Conservation (phyloP, 1,139 yeast species). For the Geotrichum phurueaensis region DNA sequence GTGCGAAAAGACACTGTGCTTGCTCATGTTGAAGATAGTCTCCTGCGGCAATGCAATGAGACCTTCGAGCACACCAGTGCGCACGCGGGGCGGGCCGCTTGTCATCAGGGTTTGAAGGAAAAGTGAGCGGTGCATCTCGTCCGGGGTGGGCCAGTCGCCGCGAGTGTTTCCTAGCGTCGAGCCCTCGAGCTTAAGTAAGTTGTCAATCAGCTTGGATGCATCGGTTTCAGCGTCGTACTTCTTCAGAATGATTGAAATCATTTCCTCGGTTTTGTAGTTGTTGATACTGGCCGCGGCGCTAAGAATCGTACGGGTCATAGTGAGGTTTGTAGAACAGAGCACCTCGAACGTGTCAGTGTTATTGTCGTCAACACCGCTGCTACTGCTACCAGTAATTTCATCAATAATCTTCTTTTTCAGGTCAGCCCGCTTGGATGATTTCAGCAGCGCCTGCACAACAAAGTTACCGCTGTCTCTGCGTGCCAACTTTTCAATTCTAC, state of each 20-base stretch:
- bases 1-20: constrained; percentile 68
- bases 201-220: constrained; percentile 52
- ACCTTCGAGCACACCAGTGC: constrained; percentile 42
- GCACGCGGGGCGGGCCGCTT: constrained; percentile 9
- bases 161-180: constrained; percentile 77
- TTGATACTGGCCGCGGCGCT: constrained; percentile 34
- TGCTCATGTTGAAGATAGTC: constrained; percentile 63
- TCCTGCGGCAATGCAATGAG: constrained; percentile 53
- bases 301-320: constrained; percentile 45
- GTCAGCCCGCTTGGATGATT: constrained; percentile 45
- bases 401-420: constrained; percentile 61
- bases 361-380: not conserved
- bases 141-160: constrained; percentile 90
- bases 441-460: constrained; percentile 63
- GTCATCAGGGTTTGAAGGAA: constrained; percentile 56
- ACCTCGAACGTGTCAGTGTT: constrained; percentile 37
- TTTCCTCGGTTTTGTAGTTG: constrained; percentile 59
- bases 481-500: constrained; percentile 63
- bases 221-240: constrained; percentile 46
- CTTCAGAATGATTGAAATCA: constrained; percentile 52
- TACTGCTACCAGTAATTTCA: constrained; percentile 48
- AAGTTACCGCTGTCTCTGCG: constrained; percentile 78
- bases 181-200: constrained; percentile 53
- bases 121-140: constrained; percentile 74
- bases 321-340: constrained; percentile 47